phyloP scores from a whole-genome alignment of 73 alveolate genomes.

The Paramecium sonneborni region DNA sequence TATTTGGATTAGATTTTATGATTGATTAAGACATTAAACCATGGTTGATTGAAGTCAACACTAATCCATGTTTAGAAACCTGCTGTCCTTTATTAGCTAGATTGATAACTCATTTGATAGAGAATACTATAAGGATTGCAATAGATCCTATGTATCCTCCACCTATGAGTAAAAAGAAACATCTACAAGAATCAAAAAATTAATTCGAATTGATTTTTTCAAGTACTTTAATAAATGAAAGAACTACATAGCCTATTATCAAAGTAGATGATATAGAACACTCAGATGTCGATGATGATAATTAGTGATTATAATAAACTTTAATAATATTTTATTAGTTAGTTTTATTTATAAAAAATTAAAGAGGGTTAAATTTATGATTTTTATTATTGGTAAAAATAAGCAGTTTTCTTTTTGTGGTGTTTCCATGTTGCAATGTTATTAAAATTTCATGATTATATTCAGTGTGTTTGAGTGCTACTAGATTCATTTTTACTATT shows the following conservation, averaged over 20 bases:
- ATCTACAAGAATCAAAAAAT: not conserved
- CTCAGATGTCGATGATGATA: not conserved
- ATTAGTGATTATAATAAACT: not conserved
- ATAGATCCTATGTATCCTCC: conserved; percentile 88
- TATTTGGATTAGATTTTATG: conserved; percentile 95
- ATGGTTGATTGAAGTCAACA: conserved; percentile 91
- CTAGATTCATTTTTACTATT: not conserved
- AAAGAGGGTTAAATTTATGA: not conserved
- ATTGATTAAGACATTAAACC: conserved; percentile 89
- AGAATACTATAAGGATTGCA: conserved; percentile 89
- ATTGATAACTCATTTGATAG: conserved; percentile 89
- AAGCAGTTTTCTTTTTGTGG: not conserved
- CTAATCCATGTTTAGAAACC: conserved; percentile 95
- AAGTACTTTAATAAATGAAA: not conserved
- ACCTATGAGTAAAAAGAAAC: conserved; percentile 46
- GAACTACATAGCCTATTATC: not conserved
- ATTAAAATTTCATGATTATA: not conserved
- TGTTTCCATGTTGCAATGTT: not conserved
- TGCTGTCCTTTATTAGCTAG: conserved; percentile 91
- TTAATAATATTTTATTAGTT: not conserved
- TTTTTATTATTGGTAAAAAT: not conserved
- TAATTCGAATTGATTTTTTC: not conserved
- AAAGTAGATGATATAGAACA: conserved; percentile 36
- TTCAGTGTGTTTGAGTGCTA: not conserved
- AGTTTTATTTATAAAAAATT: not conserved